Percentiles rank a stretch among this genome's conserved stretches.
These are phyloP conservation scores for Arabis hirsuta DNA, from an alignment of 345 rosid genomes.

Conservation along the genomic window DNA sequence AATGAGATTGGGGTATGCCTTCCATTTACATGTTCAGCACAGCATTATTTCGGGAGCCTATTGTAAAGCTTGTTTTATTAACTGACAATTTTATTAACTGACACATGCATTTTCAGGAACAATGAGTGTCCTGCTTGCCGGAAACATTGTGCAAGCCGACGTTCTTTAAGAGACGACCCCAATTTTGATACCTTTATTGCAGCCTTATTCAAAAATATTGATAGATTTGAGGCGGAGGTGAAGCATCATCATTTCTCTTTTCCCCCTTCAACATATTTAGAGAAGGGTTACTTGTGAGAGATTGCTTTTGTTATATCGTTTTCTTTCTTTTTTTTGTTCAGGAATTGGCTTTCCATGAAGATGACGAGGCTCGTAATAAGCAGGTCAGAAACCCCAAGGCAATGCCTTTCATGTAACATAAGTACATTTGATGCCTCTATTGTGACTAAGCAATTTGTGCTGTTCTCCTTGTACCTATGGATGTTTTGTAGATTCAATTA, in stretches of 20 bases:
- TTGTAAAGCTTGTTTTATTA: constrained; percentile 1
- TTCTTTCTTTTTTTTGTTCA: constrained; percentile 41
- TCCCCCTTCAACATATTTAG: constrained; percentile 11
- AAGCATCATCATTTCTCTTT: constrained; percentile 19
- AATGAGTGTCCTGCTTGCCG: constrained; percentile 99
- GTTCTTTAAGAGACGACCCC: constrained; percentile 95
- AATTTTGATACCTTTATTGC: constrained; percentile 88
- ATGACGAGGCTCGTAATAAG: constrained; percentile 81
- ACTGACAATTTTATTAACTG: neutral
- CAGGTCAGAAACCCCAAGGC: constrained; percentile 57
- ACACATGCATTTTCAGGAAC: constrained; percentile 61
- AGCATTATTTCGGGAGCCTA: constrained; percentile 22
- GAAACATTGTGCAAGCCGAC: constrained; percentile 96
- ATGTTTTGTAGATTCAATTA: constrained; percentile 77
- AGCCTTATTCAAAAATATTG: constrained; percentile 79
- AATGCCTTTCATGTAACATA: constrained; percentile 22
- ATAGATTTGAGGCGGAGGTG: constrained; percentile 84
- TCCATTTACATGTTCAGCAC: constrained; percentile 32
- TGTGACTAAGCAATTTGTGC: constrained; percentile 10
- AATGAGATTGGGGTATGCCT: constrained; percentile 90
- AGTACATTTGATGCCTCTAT: constrained; percentile 8
- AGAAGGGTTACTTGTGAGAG: constrained; percentile 16
- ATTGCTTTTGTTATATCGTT: constrained; percentile 27
- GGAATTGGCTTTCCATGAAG: constrained; percentile 89
- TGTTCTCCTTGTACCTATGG: neutral